Conservation (phyloP, 768 basidiomycete genomes). For the Hydnomerulius pinastri region DNA sequence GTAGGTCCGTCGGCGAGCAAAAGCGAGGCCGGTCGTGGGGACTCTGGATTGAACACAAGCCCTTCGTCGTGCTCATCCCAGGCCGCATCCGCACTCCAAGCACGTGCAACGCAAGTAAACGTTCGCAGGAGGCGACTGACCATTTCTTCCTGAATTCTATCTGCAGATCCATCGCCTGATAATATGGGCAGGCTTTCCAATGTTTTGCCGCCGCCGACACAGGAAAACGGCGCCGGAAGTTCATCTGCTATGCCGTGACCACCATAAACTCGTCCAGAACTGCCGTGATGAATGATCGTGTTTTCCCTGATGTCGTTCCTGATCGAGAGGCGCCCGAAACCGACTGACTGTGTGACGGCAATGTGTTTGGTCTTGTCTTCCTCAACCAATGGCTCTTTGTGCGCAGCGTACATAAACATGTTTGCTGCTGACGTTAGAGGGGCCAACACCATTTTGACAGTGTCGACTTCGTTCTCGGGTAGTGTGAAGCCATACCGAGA, state of each 20-base stretch:
- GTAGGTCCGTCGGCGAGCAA: slow-evolving; percentile 15
- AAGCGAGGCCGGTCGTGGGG: slow-evolving; percentile 15
- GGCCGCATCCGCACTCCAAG: slow-evolving; percentile 22
- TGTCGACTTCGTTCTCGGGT: slow-evolving; percentile 72
- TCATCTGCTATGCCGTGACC: slow-evolving; percentile 22
- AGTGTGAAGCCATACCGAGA: slow-evolving; percentile 72
- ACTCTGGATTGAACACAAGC: slow-evolving; percentile 28
- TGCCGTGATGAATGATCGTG: slow-evolving; percentile 24
- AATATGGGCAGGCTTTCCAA: not conserved
- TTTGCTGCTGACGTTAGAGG: slow-evolving; percentile 16
- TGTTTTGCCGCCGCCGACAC: slow-evolving; percentile 4
- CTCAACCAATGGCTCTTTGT: slow-evolving; percentile 4
- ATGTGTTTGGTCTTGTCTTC: not conserved
- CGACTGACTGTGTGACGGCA: slow-evolving; percentile 20
- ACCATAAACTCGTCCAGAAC: slow-evolving; percentile 9
- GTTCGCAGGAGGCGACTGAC: slow-evolving; percentile 13
- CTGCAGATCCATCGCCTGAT: slow-evolving; percentile 7
- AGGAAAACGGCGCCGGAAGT: not conserved
- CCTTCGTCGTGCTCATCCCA: slow-evolving; percentile 29
- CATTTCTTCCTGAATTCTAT: slow-evolving; percentile 13
- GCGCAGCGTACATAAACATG: slow-evolving; percentile 13
- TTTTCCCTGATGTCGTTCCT: slow-evolving; percentile 31
- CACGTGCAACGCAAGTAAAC: slow-evolving; percentile 22
- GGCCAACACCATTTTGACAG: slow-evolving; percentile 38
- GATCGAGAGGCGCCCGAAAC: slow-evolving; percentile 10